These are phyloP conservation scores for Metschnikowia shivogae DNA, from an alignment of 805 yeast genomes.

Conservation along the genomic window DNA sequence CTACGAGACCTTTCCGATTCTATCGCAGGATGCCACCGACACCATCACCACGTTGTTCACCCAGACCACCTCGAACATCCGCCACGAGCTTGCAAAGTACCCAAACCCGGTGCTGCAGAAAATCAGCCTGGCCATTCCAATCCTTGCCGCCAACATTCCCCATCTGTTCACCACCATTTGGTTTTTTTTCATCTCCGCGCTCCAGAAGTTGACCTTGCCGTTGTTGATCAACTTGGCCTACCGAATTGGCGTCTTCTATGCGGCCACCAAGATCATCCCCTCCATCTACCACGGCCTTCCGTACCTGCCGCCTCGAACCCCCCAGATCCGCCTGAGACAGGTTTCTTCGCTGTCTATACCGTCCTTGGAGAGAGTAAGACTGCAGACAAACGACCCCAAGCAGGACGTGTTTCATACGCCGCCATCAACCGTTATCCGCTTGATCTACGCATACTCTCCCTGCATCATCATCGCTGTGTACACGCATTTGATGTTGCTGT, in stretches of 20 bases:
- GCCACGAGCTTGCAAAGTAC: conserved; percentile 32
- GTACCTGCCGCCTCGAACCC: conserved; percentile 40
- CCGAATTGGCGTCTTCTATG: conserved; percentile 79
- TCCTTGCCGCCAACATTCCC: conserved; percentile 50
- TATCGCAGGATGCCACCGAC: conserved; percentile 50
- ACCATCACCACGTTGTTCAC: conserved; percentile 30
- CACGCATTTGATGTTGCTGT: conserved; percentile 89
- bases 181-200: conserved; percentile 50
- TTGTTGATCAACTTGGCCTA: conserved; percentile 78
- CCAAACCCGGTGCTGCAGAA: conserved; percentile 31
- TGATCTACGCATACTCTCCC: conserved; percentile 86
- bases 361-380: conserved; percentile 7
- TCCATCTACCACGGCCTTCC: conserved; percentile 47
- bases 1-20: conserved; percentile 87
- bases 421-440: conserved; percentile 40
- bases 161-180: conserved; percentile 50
- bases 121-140: conserved; percentile 34
- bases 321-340: conserved; percentile 32
- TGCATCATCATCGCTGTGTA: conserved; percentile 93
- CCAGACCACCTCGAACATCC: conserved; percentile 31
- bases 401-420: not conserved
- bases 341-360: conserved; percentile 27
- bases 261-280: conserved; percentile 93
- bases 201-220: conserved; percentile 70
- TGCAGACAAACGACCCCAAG: conserved; percentile 2